phyloP scores from a whole-genome alignment of 2,329 filamentous ascomycete genomes.

The Massarina eburnea region DNA sequence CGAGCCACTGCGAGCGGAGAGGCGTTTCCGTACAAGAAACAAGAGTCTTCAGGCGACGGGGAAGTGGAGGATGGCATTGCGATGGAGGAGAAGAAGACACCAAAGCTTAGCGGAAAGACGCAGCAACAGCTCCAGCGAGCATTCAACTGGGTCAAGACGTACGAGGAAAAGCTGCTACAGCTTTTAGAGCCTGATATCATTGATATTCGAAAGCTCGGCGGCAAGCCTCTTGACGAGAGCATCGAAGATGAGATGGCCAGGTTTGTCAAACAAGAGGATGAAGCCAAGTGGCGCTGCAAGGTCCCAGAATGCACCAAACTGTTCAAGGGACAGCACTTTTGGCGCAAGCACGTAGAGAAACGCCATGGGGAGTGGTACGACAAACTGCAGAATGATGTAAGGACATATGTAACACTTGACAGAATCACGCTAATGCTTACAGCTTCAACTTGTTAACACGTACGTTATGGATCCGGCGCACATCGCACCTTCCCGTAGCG shows the following conservation, averaged over 20 bases:
- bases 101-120: constrained; percentile 70
- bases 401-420: constrained; percentile 34
- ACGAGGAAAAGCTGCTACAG: constrained; percentile 93
- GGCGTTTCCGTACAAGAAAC: constrained; percentile 81
- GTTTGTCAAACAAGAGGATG: constrained; percentile 94
- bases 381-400: constrained; percentile 77
- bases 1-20: constrained; percentile 80
- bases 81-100: constrained; percentile 68
- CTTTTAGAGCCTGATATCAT: constrained; percentile 87
- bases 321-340: constrained; percentile 96
- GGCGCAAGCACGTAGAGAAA: constrained; percentile 98
- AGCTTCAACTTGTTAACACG: constrained; percentile 88
- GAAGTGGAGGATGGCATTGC: constrained; percentile 62
- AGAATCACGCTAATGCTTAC: constrained; percentile 4
- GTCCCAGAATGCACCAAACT: constrained; percentile 94
- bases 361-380: constrained; percentile 88
- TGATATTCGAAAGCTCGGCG: constrained; percentile 87
- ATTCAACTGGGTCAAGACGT: constrained; percentile 98
- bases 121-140: constrained; percentile 92
- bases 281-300: constrained; percentile 95
- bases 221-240: constrained; percentile 82
- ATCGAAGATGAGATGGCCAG: constrained; percentile 83
- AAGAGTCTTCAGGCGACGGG: constrained; percentile 64
- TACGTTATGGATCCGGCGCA: constrained; percentile 94
- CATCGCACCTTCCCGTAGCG: constrained; percentile 88